Evolutionary conservation across 2,329 filamentous ascomycete species (phyloP), one percentile per base, ranked within the genome.

Genomic region (Alternaria triticimaculans): DNA sequence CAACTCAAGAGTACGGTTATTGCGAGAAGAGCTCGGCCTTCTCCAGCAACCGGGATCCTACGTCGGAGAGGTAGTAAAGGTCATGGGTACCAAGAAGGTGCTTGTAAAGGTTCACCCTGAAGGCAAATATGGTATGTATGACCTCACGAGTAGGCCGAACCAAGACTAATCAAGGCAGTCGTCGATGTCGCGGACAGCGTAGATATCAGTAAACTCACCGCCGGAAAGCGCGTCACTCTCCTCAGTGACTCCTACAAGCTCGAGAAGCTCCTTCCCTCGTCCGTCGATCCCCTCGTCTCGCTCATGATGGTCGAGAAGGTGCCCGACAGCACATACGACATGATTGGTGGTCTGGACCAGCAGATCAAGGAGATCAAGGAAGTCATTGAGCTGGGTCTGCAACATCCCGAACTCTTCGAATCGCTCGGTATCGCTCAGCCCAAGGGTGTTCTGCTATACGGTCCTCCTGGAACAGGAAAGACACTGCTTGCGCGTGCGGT

Each of bases 281-380:
- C 96, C 20, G 96, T 99, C 78, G 96, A 99, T 79, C 96, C 96
- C 41, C 91, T 99, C 62, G 96, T 99, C 61, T 99, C 96, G 37
- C 92, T 99, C 80, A 99, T 99, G 96, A 99, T 99, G 96, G 96
- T 99, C 56, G 96, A 99, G 81, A 99, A 99, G 87, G 96, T 99
- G 15, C 96, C 96, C 15, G 96, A 99, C 86, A 97, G 94, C 85
- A 99, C 96, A 80, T 99, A 99, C 86, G 96, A 99, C 84, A 99
- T 99, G 96, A 99, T 99, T 81, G 96, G 96, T 83, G 96, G 96
- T 72, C 85, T 99, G 66, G 96, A 99, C 80, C 95, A 99, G 81
- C 96, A 99, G 81, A 98, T 99, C 85, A 98, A 99, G 85, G 96
- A 99, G 81, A 99, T 99, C 87, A 99, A 99, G 84, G 96, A 99